Conservation (phyloP, 495 filamentous ascomycete species). For the Rostrohypoxylon terebratum region DNA sequence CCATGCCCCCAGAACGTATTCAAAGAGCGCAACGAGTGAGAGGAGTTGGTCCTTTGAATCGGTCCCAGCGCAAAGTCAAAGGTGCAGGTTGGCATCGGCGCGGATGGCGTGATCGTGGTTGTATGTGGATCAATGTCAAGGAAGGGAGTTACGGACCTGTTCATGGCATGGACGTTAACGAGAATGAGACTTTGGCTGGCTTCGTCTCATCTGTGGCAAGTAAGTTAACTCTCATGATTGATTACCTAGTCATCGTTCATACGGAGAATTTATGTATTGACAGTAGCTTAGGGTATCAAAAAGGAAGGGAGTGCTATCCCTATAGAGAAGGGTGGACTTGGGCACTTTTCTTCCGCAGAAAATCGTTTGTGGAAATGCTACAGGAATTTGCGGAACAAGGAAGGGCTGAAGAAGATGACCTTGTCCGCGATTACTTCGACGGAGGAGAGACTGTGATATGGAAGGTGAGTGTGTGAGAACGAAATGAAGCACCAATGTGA, state of each 20-base stretch:
- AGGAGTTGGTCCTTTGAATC: conserved; percentile 17
- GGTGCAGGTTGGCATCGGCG: conserved; percentile 34
- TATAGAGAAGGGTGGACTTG: conserved; percentile 23
- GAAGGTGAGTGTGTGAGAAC: conserved; percentile 15
- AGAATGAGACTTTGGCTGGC: conserved; percentile 26
- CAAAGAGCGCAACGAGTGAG: conserved; percentile 22
- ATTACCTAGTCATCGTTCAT: background rate
- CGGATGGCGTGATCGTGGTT: conserved; percentile 24
- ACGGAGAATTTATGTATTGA: background rate
- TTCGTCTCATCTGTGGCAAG: conserved; percentile 15
- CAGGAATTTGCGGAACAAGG: conserved; percentile 30
- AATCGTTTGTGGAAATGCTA: conserved; percentile 26
- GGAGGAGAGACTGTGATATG: conserved; percentile 33
- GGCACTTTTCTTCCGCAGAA: conserved; percentile 34
- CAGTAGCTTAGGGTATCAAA: conserved; percentile 2
- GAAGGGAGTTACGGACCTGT: conserved; percentile 26
- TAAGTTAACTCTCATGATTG: conserved; percentile 8
- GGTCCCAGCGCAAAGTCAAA: conserved; percentile 19
- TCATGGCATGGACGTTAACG: conserved; percentile 27
- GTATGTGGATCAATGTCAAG: conserved; percentile 38
- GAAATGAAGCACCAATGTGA: background rate
- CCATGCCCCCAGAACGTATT: conserved; percentile 31
- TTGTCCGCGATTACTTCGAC: conserved; percentile 27
- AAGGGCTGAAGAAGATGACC: conserved; percentile 11
- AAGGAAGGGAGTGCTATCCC: background rate